Base-by-base conservation (phyloP, 371 early-diverging fungal genomes). In the Mucor irregularis region DNA sequence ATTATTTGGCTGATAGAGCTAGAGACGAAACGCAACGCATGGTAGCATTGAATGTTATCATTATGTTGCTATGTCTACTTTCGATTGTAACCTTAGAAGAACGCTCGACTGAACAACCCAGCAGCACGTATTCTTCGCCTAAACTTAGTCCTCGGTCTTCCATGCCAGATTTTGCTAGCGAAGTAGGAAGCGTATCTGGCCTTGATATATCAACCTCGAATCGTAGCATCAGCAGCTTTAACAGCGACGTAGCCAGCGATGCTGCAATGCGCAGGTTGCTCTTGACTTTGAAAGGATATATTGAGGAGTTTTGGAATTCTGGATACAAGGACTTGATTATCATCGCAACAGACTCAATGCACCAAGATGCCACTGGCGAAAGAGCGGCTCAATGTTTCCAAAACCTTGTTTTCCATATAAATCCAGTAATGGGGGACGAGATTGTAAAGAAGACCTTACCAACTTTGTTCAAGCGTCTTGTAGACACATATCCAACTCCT, bases 301-400 rank as follows among this genome's bases (percentile, higher is more conserved):
- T 81, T 25, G 60, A 69, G 30, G 63, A 59, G 3, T 68, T 76
- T 28, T 84, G 82, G 82, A 59, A 66, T 8, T 42, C 53, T 2
- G 78, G 76, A 0, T 70, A 67, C 19, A 72, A 66, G 8, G 62
- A 65, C 9, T 39, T 57, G 0, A 67, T 84, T 0, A 38, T 71
- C 3, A 35, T 53, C 0, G 69, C 66, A 13, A 52, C 68, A n/a
- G 56, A 54, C 21, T 59, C 61, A 3, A 68, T 70, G 58, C 46
- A 64, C 8, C 63, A 71, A 19, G 71, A 73, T 38, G 43, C 58
- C 1, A 45, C 42, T 4, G 61, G 66, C 19, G 63, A 69, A 16
- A 39, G 66, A 3, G 11, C 56, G 0, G 57, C 69, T 10, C 39
- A 24, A 5, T 38, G 62, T 10, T 78, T 69, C 33, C 59, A 66